Evolutionary conservation across 176 grass and related monocot species (phyloP), one percentile per base, ranked within the genome.

Genomic region (Cenchrus purpureus): DNA sequence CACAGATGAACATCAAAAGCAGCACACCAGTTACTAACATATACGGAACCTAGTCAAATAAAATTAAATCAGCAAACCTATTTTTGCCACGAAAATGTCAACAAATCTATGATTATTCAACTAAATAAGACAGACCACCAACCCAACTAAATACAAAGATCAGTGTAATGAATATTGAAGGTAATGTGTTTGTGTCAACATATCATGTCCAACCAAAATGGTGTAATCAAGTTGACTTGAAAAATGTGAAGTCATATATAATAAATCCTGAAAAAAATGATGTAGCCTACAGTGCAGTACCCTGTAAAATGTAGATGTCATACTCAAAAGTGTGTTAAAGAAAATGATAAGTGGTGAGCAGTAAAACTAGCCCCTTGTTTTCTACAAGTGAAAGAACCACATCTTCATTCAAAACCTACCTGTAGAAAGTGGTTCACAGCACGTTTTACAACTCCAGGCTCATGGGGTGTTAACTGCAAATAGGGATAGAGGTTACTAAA

Each of bases 351-450:
- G 8, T 59, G 57, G 57, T 60, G 31, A 8, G 37, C 1, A 66
- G 29, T 66, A 15, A 66, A 7, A 7, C 34, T 66, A 15, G 29
- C 25, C 28, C 11, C 25, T 16, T 66, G 6, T 37, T 25, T 25
- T 25, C 22, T 25, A 25, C 22, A 25, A 25, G 22, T 15, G 14
- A 77, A 58, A 77, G 28, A 71, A 74, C 45, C 71, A 77, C 58
- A 80, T 20, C 37, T 77, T 61, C 48, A 55, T 68, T 1, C 69
- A 68, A 71, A 87, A 88, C 83, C 65, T 84, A 94, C 96, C 84
- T 92, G 93, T 87, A 98, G 84, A 87, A 98, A 98, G 80, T 98
- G 93, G 67, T 95, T 98, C 69, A 98, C 87, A 86, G 93, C 96
- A 60, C 91, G 91, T 84, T 89, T 95, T 49, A 98, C 96, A 85